A percentile compares a stretch with the other conserved stretches of the same genome.
Conservation (phyloP, 1,284 basidiomycete genomes). For the Leccinum pachyderme region DNA sequence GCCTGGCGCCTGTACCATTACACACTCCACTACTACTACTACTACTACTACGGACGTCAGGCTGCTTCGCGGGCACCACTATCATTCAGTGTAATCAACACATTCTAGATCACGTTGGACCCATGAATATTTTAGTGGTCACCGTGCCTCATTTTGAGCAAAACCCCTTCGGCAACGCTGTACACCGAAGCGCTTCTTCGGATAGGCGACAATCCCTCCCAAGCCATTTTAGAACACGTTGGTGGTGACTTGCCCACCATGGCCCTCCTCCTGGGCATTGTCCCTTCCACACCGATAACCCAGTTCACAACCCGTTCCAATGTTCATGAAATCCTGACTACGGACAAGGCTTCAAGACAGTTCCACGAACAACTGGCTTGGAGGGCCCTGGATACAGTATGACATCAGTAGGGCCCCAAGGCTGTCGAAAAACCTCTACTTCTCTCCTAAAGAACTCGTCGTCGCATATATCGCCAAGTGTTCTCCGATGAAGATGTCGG, state of each 20-base stretch:
- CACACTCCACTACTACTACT: constrained; percentile 34
- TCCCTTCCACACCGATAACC: constrained; percentile 41
- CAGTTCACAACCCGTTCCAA: constrained; percentile 43
- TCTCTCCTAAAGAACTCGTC: constrained; percentile 33
- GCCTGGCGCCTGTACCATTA: constrained; percentile 36
- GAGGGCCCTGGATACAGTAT: not conserved
- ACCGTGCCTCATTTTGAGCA: constrained; percentile 38
- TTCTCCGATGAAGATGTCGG: constrained; percentile 33
- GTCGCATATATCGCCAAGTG: constrained; percentile 44
- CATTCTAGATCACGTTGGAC: constrained; percentile 45
- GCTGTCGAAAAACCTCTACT: constrained; percentile 22
- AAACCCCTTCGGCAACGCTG: constrained; percentile 31
- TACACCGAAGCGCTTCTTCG: constrained; percentile 44
- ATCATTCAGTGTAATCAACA: constrained; percentile 51
- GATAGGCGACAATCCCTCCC: constrained; percentile 26
- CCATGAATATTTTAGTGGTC: constrained; percentile 47
- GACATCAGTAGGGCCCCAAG: not conserved
- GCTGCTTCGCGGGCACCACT: constrained; percentile 32
- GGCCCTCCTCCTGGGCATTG: constrained; percentile 41
- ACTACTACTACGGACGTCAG: constrained; percentile 31
- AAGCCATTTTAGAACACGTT: constrained; percentile 35
- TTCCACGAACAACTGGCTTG: constrained; percentile 40
- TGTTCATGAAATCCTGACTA: constrained; percentile 36
- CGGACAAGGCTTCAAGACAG: constrained; percentile 22
- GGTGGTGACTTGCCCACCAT: constrained; percentile 40